Evolutionary conservation across 2,329 filamentous ascomycete species (phyloP).

Genomic region (Botryotinia narcissicola): DNA sequence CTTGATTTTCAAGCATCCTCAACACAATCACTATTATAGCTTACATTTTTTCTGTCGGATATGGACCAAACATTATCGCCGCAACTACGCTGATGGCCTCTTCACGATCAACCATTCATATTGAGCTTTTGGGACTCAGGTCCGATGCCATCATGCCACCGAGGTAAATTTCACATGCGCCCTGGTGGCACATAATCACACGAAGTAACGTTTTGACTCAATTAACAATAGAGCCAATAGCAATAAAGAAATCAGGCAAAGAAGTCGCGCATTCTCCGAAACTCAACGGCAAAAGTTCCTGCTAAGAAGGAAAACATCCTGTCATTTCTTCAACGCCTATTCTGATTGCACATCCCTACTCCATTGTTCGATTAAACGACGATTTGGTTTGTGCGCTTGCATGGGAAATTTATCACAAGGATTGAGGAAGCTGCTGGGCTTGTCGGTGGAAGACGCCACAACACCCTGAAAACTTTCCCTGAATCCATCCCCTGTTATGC

Average conservation of each 20-base stretch:
- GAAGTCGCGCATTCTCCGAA: constrained; percentile 18
- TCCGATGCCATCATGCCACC: constrained; percentile 20
- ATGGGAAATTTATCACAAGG: constrained; percentile 23
- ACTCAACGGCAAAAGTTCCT: constrained; percentile 27
- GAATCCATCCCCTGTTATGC: constrained; percentile 16
- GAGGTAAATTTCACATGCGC: constrained; percentile 19
- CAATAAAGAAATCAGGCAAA: constrained; percentile 3
- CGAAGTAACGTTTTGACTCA: constrained; percentile 16
- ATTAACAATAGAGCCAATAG: constrained; percentile 21
- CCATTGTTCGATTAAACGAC: constrained; percentile 5
- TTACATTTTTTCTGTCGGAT: background rate
- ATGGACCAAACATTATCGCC: background rate
- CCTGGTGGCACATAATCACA: constrained; percentile 23
- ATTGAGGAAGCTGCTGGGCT: constrained; percentile 15
- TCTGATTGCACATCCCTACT: constrained; percentile 5
- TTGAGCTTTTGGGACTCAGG: constrained; percentile 5
- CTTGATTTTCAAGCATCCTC: constrained; percentile 13
- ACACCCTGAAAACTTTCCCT: constrained; percentile 20
- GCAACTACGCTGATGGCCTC: constrained; percentile 9
- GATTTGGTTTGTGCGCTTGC: constrained; percentile 24
- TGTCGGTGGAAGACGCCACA: constrained; percentile 18
- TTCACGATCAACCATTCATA: background rate
- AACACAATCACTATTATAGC: constrained; percentile 2
- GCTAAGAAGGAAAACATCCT: constrained; percentile 8
- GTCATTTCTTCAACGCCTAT: constrained; percentile 15